A percentile compares a stretch with the other conserved stretches of the same genome.
Evolutionary conservation across 345 rosid genomes (phyloP).

Genomic region (Dipteronia dyeriana): DNA sequence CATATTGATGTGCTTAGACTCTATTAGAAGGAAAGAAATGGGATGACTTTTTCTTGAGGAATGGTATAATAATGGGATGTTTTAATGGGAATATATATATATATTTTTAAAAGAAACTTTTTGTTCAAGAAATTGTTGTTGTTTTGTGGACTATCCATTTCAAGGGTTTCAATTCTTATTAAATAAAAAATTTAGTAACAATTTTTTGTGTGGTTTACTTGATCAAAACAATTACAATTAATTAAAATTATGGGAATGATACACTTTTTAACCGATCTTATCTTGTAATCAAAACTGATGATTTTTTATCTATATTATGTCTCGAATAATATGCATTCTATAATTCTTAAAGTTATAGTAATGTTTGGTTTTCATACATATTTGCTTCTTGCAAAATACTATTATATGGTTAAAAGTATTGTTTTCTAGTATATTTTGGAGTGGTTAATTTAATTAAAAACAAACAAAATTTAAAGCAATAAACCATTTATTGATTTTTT

Average conservation of each 20-base stretch:
- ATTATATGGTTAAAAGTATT: neutral
- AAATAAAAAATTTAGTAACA: too few relatives aligned
- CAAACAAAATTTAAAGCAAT: neutral
- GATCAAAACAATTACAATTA: too few relatives aligned
- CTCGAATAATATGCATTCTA: neutral
- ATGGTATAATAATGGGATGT: slow-evolving; percentile 2
- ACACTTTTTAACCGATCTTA: too few relatives aligned
- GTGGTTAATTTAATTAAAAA: neutral
- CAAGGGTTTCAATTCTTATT: too few relatives aligned
- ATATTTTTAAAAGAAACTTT: slow-evolving; percentile 9
- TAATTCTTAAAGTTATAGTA: neutral
- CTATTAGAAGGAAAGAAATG: slow-evolving; percentile 16
- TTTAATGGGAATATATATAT: neutral
- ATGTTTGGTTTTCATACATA: neutral
- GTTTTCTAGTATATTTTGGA: neutral
- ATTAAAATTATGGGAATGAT: too few relatives aligned
- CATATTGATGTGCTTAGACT: neutral
- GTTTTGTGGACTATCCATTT: neutral
- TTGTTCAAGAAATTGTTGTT: neutral
- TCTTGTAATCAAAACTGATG: too few relatives aligned
- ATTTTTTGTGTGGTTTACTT: too few relatives aligned
- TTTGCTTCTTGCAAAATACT: neutral
- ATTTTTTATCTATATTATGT: too few relatives aligned
- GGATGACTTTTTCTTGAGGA: slow-evolving; percentile 7
- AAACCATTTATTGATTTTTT: too few relatives aligned